phyloP scores from a whole-genome alignment of 1,284 basidiomycete genomes.

The Puccinia hordei region DNA sequence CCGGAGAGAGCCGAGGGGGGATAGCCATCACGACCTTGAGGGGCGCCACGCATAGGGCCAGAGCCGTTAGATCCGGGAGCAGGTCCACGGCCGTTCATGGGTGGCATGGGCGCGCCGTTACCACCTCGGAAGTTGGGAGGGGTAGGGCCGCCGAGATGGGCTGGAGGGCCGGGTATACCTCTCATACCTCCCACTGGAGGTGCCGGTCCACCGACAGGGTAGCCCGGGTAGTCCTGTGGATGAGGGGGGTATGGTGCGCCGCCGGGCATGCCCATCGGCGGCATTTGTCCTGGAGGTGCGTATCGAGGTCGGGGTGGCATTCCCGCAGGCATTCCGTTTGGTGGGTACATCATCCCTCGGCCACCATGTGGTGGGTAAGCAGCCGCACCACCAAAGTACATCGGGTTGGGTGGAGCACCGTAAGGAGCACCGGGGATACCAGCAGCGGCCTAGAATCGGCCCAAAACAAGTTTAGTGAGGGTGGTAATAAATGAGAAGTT shows the following conservation, averaged over 20 bases:
- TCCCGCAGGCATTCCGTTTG: slow-evolving; percentile 67
- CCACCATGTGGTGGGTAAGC: slow-evolving; percentile 66
- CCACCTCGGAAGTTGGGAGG: slow-evolving; percentile 45
- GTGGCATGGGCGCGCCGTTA: slow-evolving; percentile 23
- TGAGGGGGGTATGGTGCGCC: slow-evolving; percentile 56
- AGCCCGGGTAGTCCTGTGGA: slow-evolving; percentile 59
- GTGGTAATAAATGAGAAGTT: neutral
- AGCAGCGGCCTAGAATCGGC: slow-evolving; percentile 65
- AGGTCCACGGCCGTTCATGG: slow-evolving; percentile 42
- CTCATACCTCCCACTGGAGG: slow-evolving; percentile 53
- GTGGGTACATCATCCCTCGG: slow-evolving; percentile 73
- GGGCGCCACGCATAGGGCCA: slow-evolving; percentile 23
- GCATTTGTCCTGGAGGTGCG: slow-evolving; percentile 72
- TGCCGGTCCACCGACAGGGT: slow-evolving; percentile 61
- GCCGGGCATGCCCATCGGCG: slow-evolving; percentile 66
- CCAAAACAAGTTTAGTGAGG: neutral
- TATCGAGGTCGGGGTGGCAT: slow-evolving; percentile 83
- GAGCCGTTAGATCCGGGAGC: slow-evolving; percentile 30
- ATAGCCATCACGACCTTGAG: slow-evolving; percentile 36
- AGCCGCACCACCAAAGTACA: slow-evolving; percentile 55
- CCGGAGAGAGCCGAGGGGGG: slow-evolving; percentile 16
- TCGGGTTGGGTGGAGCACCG: slow-evolving; percentile 53
- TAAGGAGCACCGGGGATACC: slow-evolving; percentile 71
- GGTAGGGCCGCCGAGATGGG: slow-evolving; percentile 52
- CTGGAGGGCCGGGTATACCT: slow-evolving; percentile 54